These are phyloP conservation scores for Zymoseptoria brevis DNA, from an alignment of 2,329 filamentous ascomycete species.

Conservation along the genomic window DNA sequence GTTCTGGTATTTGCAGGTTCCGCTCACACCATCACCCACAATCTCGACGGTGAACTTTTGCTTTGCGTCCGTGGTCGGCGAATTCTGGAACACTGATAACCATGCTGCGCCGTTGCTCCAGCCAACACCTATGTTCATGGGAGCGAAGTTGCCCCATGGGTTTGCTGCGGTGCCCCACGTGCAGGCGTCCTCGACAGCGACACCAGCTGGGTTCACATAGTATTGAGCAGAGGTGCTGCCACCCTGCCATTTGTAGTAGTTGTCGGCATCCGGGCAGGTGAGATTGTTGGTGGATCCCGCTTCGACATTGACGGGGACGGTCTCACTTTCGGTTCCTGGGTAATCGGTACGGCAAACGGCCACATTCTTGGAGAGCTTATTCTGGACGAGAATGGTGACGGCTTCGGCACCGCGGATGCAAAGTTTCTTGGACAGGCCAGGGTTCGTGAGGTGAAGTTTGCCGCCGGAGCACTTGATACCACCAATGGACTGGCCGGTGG, in stretches of 20 bases:
- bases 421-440: slow-evolving; percentile 55
- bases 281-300: slow-evolving; percentile 54
- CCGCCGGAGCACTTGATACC: slow-evolving; percentile 75
- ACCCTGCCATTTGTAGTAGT: slow-evolving; percentile 72
- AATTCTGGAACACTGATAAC: slow-evolving; percentile 78
- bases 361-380: slow-evolving; percentile 59
- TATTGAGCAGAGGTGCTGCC: slow-evolving; percentile 81
- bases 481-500: slow-evolving; percentile 75
- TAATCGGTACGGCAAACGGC: slow-evolving; percentile 93
- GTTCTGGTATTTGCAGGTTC: slow-evolving; percentile 57
- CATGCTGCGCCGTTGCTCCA: slow-evolving; percentile 62
- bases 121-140: slow-evolving; percentile 77
- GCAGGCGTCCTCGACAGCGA: slow-evolving; percentile 60
- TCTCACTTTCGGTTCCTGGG: slow-evolving; percentile 84
- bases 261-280: slow-evolving; percentile 63
- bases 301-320: slow-evolving; percentile 60
- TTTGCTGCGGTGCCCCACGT: slow-evolving; percentile 59
- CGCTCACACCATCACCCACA: slow-evolving; percentile 53
- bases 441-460: slow-evolving; percentile 70
- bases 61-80: slow-evolving; percentile 59
- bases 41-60: slow-evolving; percentile 78
- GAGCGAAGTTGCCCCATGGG: slow-evolving; percentile 72
- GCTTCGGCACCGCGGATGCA: slow-evolving; percentile 66
- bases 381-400: slow-evolving; percentile 59
- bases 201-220: slow-evolving; percentile 83